Evolutionary conservation across 2,329 filamentous ascomycete genomes (phyloP).

Genomic region (Pyrenochaeta sp.): DNA sequence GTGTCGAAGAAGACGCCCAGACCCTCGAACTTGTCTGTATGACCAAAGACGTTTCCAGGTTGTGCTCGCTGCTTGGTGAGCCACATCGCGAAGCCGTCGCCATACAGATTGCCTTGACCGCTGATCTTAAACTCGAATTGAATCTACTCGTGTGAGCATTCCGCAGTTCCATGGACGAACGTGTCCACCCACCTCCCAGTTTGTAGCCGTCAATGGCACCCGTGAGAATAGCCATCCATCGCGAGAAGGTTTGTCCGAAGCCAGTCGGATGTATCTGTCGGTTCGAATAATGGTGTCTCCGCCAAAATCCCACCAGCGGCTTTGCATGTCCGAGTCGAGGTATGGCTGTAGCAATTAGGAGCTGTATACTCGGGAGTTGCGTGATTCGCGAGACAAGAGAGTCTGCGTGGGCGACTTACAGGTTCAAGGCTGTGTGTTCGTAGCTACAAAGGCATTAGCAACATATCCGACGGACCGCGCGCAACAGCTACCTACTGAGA

Average conservation of each 20-base stretch:
- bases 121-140: conserved; percentile 95
- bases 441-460: conserved; percentile 62
- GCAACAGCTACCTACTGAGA: conserved; percentile 62
- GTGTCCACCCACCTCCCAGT: conserved; percentile 76
- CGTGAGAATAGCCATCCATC: conserved; percentile 93
- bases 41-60: conserved; percentile 85
- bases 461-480: not conserved
- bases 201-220: conserved; percentile 93
- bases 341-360: conserved; percentile 77
- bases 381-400: too few species aligned
- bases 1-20: conserved; percentile 97
- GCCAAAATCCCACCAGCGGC: conserved; percentile 98
- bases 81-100: conserved; percentile 98
- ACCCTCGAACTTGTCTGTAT: conserved; percentile 87
- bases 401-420: conserved; percentile 62
- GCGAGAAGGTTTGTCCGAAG: conserved; percentile 88
- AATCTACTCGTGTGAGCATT: conserved; percentile 61
- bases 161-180: not conserved
- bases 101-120: conserved; percentile 87
- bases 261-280: conserved; percentile 86
- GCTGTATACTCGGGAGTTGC: too few species aligned
- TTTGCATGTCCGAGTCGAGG: conserved; percentile 97
- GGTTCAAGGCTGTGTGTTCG: conserved; percentile 84
- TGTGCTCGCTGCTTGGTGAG: conserved; percentile 90
- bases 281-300: conserved; percentile 86